A percentile compares a stretch with the other conserved stretches of the same genome.
Evolutionary conservation across 305 asterid species (phyloP).

Genomic region (Fraxinus floribunda): DNA sequence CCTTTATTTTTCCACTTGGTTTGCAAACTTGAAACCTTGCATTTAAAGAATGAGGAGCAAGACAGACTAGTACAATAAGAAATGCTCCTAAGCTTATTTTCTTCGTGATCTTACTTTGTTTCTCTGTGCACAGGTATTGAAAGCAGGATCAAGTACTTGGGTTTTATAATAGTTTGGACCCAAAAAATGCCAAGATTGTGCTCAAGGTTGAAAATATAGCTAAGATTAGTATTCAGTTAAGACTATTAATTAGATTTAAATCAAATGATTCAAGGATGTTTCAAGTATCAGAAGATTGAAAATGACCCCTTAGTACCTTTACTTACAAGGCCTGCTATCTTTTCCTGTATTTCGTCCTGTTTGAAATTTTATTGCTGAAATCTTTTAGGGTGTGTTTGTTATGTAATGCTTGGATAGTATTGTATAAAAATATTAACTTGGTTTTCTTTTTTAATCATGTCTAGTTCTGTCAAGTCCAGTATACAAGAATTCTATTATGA

Average conservation of each 20-base stretch:
- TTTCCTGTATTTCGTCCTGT: not conserved
- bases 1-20: constrained; percentile 12
- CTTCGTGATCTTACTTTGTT: not conserved
- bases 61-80: not conserved
- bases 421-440: not conserved
- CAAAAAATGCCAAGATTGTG: not conserved
- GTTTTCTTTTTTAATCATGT: not conserved
- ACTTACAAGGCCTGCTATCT: not conserved
- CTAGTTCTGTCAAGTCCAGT: not conserved
- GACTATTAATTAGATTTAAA: not conserved
- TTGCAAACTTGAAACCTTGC: not conserved
- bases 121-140: not conserved
- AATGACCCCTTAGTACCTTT: not conserved
- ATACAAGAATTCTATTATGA: not conserved
- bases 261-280: not conserved
- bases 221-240: not conserved
- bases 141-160: not conserved
- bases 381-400: not conserved
- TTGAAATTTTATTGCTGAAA: not conserved
- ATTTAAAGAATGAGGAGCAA: not conserved
- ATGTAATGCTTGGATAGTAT: not conserved
- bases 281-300: not conserved
- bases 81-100: not conserved
- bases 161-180: not conserved
- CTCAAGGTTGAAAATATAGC: not conserved